Evolutionary conservation across 1,139 yeast genomes (phyloP).

Genomic region (Suhomyces anneliseae): DNA sequence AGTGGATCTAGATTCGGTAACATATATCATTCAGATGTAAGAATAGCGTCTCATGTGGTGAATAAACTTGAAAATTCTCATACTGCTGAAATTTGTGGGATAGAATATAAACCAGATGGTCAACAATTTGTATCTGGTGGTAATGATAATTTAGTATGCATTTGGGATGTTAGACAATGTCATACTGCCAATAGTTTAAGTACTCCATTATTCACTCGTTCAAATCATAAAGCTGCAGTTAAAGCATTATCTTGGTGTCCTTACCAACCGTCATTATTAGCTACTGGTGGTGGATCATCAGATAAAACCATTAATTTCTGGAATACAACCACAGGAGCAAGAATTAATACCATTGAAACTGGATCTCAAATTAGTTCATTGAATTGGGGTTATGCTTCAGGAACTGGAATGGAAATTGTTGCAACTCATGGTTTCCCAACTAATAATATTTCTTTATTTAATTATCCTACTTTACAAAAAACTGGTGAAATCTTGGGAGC

Average conservation of each 20-base stretch:
- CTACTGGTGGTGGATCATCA: conserved; percentile 95
- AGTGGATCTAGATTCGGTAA: conserved; percentile 84
- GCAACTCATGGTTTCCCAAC: conserved; percentile 95
- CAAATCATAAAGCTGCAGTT: conserved; percentile 89
- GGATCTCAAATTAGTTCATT: conserved; percentile 93
- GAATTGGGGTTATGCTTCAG: conserved; percentile 81
- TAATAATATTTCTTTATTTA: conserved; percentile 79
- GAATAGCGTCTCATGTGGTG: conserved; percentile 76
- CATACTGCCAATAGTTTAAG: conserved; percentile 8
- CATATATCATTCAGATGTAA: conserved; percentile 89
- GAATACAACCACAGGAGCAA: conserved; percentile 89
- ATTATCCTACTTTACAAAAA: conserved; percentile 82
- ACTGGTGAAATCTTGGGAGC: conserved; percentile 87
- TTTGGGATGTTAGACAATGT: conserved; percentile 80
- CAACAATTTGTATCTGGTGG: conserved; percentile 90
- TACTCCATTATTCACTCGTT: conserved; percentile 69
- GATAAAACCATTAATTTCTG: conserved; percentile 92
- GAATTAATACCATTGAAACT: conserved; percentile 84
- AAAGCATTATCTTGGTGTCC: conserved; percentile 98
- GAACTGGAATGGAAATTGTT: conserved; percentile 78
- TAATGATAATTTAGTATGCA: conserved; percentile 87
- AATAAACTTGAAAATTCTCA: conserved; percentile 55
- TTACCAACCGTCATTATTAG: conserved; percentile 73
- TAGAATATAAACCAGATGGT: conserved; percentile 85
- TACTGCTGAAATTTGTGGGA: conserved; percentile 89